Evolutionary conservation across 805 yeast genomes (phyloP), one percentile per base, ranked within the genome.

Genomic region (Wickerhamiella occidentalis): DNA sequence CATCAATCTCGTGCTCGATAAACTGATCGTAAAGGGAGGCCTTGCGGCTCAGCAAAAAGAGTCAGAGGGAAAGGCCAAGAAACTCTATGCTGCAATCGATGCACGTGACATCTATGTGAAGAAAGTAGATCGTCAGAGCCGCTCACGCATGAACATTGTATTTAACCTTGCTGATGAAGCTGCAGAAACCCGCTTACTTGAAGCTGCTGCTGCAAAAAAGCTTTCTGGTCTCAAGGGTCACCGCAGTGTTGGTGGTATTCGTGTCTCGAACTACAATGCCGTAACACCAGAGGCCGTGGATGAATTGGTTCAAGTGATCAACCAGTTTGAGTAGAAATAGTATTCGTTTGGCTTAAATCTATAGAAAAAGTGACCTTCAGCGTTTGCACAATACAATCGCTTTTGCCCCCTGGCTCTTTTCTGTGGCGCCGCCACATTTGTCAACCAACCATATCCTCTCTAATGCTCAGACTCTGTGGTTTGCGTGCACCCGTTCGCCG

Each of bases 181-280:
- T 2, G 61, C 64, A 2, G 96, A 88, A 60, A 72, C 74, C 5
- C 68, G 75, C 52, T 92, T 92, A 67, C 60, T 90, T 53, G 69
- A 76, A 53, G 79, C 72, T 44, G 95, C 96, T 2, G 73, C 70
- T 21, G 75, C 64, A 23, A 61, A 56, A 50, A 73, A 76, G 1
- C 71, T 92, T 54, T 69, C 79, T 4, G 97, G 96, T 6, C 73
- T 90, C 60, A 85, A 87, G 68, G 97, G 98, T 38, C 97, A 90
- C 67, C 78, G 97, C 64, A 85, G 95, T 3, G 97, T 90, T 40
- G 97, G 97, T 47, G 98, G 98, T 26, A 82, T 92, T 67, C 80
- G 98, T 66, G 88, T 94, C 13, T 87, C 96, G 12, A 70, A 87
- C 49, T 88, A 90, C 66, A 90, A 92, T 61, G 96, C 97, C 13